These are phyloP conservation scores for Colletotrichum sp. DNA, from an alignment of 2,329 filamentous ascomycete species.

Conservation along the genomic window DNA sequence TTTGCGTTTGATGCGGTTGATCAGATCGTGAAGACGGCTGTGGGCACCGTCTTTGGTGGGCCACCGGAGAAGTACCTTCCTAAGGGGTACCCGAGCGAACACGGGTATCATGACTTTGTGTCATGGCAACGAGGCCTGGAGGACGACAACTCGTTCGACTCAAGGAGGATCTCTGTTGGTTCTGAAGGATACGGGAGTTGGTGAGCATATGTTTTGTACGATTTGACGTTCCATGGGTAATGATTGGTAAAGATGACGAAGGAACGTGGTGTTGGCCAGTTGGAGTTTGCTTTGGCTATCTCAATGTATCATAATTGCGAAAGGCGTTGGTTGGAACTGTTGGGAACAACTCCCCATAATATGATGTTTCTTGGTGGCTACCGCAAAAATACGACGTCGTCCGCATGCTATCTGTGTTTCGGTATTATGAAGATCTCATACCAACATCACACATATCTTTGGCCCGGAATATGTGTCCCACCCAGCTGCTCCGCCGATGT, in stretches of 20 bases:
- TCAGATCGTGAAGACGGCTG: background rate
- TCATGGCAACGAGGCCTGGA: conserved; percentile 10
- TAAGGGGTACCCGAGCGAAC: background rate
- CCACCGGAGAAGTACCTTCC: background rate
- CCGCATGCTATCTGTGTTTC: accelerated
- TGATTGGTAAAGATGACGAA: background rate
- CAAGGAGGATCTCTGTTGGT: background rate
- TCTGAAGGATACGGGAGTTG: background rate
- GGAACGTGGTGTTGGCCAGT: background rate
- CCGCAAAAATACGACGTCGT: background rate
- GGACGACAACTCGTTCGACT: background rate
- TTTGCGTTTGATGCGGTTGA: background rate
- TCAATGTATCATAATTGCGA: background rate
- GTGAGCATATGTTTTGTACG: background rate
- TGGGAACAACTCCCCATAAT: background rate
- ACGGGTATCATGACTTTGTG: conserved; percentile 17
- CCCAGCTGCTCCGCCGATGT: background rate
- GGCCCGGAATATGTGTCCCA: background rate
- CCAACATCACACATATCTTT: background rate
- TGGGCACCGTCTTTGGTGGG: background rate
- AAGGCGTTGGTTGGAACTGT: background rate
- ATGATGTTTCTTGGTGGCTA: accelerated
- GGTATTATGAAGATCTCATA: accelerated
- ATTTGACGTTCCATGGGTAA: background rate
- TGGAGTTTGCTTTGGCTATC: background rate